Conservation (phyloP, 345 rosid genomes). For the Schrenkiella parvula region DNA sequence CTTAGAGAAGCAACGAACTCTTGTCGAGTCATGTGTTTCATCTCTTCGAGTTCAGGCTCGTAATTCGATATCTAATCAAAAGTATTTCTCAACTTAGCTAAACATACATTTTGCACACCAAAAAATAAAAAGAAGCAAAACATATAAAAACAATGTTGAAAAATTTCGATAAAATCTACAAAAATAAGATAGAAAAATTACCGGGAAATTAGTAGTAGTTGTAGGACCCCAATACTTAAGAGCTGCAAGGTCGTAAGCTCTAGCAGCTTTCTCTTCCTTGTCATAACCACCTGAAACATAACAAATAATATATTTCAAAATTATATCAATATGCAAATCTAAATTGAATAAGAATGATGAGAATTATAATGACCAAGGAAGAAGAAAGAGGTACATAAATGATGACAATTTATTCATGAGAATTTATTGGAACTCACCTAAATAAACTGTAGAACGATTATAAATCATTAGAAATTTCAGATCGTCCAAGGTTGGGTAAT, state of each 20-base stretch:
- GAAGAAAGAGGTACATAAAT: background rate
- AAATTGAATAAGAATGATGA: background rate
- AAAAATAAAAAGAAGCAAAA: background rate
- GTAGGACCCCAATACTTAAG: conserved; percentile 98
- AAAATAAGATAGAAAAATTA: background rate
- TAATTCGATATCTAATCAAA: conserved; percentile 56
- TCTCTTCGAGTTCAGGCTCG: conserved; percentile 81
- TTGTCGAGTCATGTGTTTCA: conserved; percentile 92
- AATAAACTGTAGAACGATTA: conserved; percentile 60
- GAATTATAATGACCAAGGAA: background rate
- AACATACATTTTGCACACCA: too few species aligned
- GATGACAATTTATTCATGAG: background rate
- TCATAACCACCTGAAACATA: conserved; percentile 79
- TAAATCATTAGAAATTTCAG: conserved; percentile 25
- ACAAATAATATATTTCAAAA: background rate
- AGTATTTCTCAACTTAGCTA: background rate
- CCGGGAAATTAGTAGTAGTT: conserved; percentile 89
- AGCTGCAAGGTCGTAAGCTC: conserved; percentile 97
- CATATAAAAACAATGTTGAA: background rate
- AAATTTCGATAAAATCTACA: background rate
- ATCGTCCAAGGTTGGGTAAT: conserved; percentile 50
- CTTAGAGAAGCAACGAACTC: conserved; percentile 93
- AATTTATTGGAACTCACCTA: conserved; percentile 56
- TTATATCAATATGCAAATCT: background rate
- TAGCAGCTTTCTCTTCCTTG: conserved; percentile 89